Conservation (phyloP, 441 rosid genomes). For the Hypseocharis bilobata region DNA sequence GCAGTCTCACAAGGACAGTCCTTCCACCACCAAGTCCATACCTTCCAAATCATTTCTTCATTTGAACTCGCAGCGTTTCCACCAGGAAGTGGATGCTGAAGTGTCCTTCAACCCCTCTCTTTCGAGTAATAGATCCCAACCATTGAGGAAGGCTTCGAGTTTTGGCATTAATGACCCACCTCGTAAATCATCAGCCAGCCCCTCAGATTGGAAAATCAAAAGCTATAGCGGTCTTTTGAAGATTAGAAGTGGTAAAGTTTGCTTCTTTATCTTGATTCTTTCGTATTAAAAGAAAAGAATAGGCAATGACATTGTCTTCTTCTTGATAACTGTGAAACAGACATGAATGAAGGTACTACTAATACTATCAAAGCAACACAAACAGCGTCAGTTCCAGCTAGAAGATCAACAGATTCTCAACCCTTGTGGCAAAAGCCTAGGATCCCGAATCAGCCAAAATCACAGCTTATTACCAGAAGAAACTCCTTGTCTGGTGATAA, state of each 20-base stretch:
- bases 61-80: slow-evolving; percentile 24
- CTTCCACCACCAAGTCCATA: slow-evolving; percentile 6
- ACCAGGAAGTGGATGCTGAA: slow-evolving; percentile 7
- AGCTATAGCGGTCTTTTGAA: slow-evolving; percentile 18
- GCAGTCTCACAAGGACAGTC: slow-evolving; percentile 14
- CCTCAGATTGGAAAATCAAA: slow-evolving; percentile 17
- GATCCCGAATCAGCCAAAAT: slow-evolving; percentile 6
- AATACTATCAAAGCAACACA: neutral
- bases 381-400: slow-evolving; percentile 15
- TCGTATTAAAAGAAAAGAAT: neutral
- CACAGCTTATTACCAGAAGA: slow-evolving; percentile 9
- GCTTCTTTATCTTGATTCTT: neutral
- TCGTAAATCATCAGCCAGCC: slow-evolving; percentile 13
- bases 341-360: neutral
- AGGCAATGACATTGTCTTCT: neutral
- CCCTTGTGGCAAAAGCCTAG: neutral
- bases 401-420: slow-evolving; percentile 26
- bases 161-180: slow-evolving; percentile 11
- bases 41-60: slow-evolving; percentile 2
- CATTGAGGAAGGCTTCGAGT: neutral
- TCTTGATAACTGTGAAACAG: slow-evolving; percentile 17
- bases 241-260: slow-evolving; percentile 20
- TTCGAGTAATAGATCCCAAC: slow-evolving; percentile 5
- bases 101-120: slow-evolving; percentile 13
- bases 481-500: slow-evolving; percentile 4